Evolutionary conservation across 345 rosid species (phyloP).

Genomic region (Syzygium oleosum): DNA sequence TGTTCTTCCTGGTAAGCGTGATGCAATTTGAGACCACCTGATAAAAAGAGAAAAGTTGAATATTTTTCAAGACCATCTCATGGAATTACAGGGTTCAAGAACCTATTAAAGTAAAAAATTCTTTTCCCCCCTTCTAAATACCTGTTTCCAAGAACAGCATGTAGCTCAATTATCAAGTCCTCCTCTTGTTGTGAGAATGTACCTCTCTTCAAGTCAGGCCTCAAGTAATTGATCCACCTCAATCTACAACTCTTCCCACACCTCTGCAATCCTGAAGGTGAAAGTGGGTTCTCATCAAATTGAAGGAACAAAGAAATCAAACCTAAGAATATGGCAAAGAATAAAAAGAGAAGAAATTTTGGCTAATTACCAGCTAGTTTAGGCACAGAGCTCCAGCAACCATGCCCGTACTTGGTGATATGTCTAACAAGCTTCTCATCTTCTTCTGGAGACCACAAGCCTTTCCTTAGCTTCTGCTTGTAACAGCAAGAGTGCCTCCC

Average conservation of each 20-base stretch:
- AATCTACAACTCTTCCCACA: slow-evolving; percentile 19
- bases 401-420: slow-evolving; percentile 9
- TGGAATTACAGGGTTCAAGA: neutral
- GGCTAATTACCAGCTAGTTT: slow-evolving; percentile 9
- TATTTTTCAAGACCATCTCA: neutral
- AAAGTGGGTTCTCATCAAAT: neutral
- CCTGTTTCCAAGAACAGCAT: slow-evolving; percentile 14
- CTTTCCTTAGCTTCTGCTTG: slow-evolving; percentile 19
- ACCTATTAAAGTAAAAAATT: neutral
- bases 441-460: slow-evolving; percentile 19
- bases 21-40: slow-evolving; percentile 19
- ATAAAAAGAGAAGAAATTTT: neutral
- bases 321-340: neutral
- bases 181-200: slow-evolving; percentile 13
- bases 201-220: slow-evolving; percentile 20
- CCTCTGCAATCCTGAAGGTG: slow-evolving; percentile 12
- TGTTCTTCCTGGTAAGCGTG: slow-evolving; percentile 16
- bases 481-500: slow-evolving; percentile 18
- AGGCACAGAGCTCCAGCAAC: slow-evolving; percentile 22
- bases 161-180: slow-evolving; percentile 3
- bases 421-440: slow-evolving; percentile 14
- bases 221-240: slow-evolving; percentile 16
- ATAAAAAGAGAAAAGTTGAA: neutral
- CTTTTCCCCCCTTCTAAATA: neutral
- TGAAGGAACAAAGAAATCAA: neutral